Conservation (phyloP, 1,284 basidiomycete genomes). For the Afroboletus lepidellus region DNA sequence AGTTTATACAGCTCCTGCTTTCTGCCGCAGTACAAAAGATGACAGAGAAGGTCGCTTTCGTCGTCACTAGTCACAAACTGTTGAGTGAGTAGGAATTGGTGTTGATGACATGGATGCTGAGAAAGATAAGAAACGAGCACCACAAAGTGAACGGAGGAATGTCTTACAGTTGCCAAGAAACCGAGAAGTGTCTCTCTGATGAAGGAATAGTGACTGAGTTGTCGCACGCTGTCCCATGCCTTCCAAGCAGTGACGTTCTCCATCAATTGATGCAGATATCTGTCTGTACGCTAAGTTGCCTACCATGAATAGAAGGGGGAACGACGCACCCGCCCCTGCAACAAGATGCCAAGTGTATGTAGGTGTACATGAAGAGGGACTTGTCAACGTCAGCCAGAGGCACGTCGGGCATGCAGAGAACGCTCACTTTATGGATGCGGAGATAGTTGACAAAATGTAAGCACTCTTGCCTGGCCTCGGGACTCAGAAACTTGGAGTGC, state of each 20-base stretch:
- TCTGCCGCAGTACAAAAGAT: slow-evolving; percentile 24
- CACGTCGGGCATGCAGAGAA: not conserved
- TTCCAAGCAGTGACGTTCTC: slow-evolving; percentile 13
- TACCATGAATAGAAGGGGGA: not conserved
- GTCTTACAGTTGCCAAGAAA: slow-evolving; percentile 14
- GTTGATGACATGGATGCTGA: slow-evolving; percentile 16
- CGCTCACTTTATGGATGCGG: slow-evolving; percentile 25
- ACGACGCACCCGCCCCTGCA: slow-evolving; percentile 4
- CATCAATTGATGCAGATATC: slow-evolving; percentile 12
- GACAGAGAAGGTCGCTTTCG: slow-evolving; percentile 17
- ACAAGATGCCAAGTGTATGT: slow-evolving; percentile 23
- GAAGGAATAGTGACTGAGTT: slow-evolving; percentile 17
- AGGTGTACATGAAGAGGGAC: slow-evolving; percentile 29
- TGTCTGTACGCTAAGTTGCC: not conserved
- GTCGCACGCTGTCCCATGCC: slow-evolving; percentile 17
- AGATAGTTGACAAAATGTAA: slow-evolving; percentile 10
- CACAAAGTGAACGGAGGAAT: not conserved
- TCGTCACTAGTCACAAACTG: slow-evolving; percentile 14
- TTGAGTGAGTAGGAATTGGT: slow-evolving; percentile 5
- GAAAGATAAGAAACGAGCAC: not conserved
- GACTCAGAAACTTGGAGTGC: not conserved
- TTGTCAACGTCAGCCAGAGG: slow-evolving; percentile 13
- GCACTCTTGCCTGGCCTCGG: slow-evolving; percentile 7
- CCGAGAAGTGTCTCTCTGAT: slow-evolving; percentile 14
- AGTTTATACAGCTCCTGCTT: slow-evolving; percentile 18